Percentiles rank a stretch among this genome's conserved stretches.
Evolutionary conservation across 2,329 filamentous ascomycete genomes (phyloP).

Genomic region (Fusarium palustre): DNA sequence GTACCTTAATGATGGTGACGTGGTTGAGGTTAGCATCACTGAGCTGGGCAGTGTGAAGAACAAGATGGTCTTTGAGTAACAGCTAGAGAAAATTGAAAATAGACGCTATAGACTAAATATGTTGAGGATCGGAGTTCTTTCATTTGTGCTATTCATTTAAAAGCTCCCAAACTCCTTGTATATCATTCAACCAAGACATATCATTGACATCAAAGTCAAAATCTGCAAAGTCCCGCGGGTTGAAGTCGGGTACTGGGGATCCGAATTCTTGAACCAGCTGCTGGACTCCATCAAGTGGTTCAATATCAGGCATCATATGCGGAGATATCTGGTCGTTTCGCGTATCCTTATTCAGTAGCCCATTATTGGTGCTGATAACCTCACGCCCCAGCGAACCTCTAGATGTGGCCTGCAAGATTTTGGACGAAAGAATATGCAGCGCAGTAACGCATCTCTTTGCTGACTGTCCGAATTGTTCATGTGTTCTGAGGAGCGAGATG

Average conservation of each 20-base stretch:
- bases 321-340: neutral
- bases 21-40: constrained; percentile 58
- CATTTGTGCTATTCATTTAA: constrained; percentile 37
- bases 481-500: constrained; percentile 49
- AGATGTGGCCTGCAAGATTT: constrained; percentile 46
- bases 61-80: constrained; percentile 53
- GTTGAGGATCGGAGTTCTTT: neutral
- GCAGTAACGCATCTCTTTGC: constrained; percentile 51
- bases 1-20: constrained; percentile 57
- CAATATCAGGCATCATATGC: neutral
- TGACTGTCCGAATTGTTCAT: constrained; percentile 52
- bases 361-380: neutral
- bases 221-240: constrained; percentile 43
- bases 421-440: constrained; percentile 51
- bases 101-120: neutral
- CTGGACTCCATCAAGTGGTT: constrained; percentile 30
- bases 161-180: constrained; percentile 49
- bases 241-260: constrained; percentile 37
- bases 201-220: constrained; percentile 50
- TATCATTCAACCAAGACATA: constrained; percentile 52
- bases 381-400: constrained; percentile 3
- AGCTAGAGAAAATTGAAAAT: neutral
- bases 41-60: constrained; percentile 52
- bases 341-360: accelerated
- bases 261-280: constrained; percentile 42